These are phyloP conservation scores for Penicillium sp. DNA, from an alignment of 2,329 filamentous ascomycete species.

Conservation along the genomic window DNA sequence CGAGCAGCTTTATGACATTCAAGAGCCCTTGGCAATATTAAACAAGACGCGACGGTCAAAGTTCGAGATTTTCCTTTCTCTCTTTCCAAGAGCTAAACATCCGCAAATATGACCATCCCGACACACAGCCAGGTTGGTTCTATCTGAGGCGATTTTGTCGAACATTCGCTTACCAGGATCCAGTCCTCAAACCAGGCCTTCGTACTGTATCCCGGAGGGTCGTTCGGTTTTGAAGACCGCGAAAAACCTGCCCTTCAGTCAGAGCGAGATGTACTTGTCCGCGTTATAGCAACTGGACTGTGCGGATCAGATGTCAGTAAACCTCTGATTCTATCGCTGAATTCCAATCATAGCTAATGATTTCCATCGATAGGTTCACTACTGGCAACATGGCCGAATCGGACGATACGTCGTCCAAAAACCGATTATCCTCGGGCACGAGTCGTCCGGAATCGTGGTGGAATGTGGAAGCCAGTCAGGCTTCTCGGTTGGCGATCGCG, in stretches of 20 bases:
- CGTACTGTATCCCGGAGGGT: slow-evolving; percentile 28
- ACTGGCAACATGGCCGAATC: slow-evolving; percentile 46
- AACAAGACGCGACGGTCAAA: background rate
- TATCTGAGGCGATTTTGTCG: background rate
- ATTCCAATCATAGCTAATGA: background rate
- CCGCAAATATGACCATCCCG: background rate
- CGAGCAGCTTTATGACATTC: background rate
- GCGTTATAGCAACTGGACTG: slow-evolving; percentile 81
- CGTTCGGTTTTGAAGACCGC: slow-evolving; percentile 29
- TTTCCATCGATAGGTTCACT: slow-evolving; percentile 37
- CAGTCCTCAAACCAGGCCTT: slow-evolving; percentile 18
- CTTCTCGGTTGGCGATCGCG: slow-evolving; percentile 67
- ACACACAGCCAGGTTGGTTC: background rate
- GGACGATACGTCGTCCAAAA: slow-evolving; percentile 41
- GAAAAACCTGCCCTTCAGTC: slow-evolving; percentile 26
- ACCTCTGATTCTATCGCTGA: background rate
- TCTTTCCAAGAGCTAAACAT: background rate
- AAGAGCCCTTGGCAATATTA: background rate
- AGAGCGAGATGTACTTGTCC: slow-evolving; percentile 73
- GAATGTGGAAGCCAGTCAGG: slow-evolving; percentile 59
- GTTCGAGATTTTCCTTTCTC: background rate
- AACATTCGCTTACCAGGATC: background rate
- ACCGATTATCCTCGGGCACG: slow-evolving; percentile 62
- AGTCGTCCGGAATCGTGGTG: slow-evolving; percentile 68
- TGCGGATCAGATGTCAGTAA: slow-evolving; percentile 75